Conservation (phyloP, 1,139 yeast species). For the Kodamaea anthophila region DNA sequence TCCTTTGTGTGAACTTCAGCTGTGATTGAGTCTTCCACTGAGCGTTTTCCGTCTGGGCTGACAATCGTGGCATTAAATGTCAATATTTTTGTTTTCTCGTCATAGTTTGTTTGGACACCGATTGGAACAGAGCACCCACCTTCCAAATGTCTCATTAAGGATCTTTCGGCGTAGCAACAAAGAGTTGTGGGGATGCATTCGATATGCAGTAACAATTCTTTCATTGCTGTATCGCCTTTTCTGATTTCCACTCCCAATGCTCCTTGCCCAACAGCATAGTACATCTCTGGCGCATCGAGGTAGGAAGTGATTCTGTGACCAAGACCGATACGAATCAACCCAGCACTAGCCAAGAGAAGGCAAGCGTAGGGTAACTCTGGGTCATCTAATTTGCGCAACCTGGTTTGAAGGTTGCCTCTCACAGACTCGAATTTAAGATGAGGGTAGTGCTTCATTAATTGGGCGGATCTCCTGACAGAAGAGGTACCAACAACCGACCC, state of each 20-base stretch:
- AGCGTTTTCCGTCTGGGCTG: constrained; percentile 71
- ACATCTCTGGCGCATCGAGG: constrained; percentile 79
- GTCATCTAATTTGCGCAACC: constrained; percentile 72
- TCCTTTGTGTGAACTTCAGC: constrained; percentile 33
- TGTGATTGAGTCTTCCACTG: constrained; percentile 50
- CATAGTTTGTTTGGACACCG: constrained; percentile 69
- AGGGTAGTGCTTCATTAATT: constrained; percentile 37
- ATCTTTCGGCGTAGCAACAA: constrained; percentile 86
- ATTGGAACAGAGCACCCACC: constrained; percentile 98
- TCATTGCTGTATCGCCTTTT: constrained; percentile 54
- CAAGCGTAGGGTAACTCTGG: constrained; percentile 60
- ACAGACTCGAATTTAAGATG: constrained; percentile 57
- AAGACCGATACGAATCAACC: constrained; percentile 67
- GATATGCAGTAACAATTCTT: constrained; percentile 53
- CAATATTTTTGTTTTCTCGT: constrained; percentile 37
- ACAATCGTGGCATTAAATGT: constrained; percentile 69
- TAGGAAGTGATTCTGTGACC: constrained; percentile 64
- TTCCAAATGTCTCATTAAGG: constrained; percentile 80
- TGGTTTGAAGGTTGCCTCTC: constrained; percentile 83
- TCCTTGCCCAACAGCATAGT: constrained; percentile 97
- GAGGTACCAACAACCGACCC: constrained; percentile 93
- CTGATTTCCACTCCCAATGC: constrained; percentile 91
- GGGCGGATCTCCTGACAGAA: constrained; percentile 86
- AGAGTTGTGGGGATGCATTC: constrained; percentile 63
- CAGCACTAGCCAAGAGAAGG: constrained; percentile 88